Evolutionary conservation across 495 filamentous ascomycete species (phyloP), one percentile per base, ranked within the genome.

Genomic region (Parathielavia hyrcaniae): DNA sequence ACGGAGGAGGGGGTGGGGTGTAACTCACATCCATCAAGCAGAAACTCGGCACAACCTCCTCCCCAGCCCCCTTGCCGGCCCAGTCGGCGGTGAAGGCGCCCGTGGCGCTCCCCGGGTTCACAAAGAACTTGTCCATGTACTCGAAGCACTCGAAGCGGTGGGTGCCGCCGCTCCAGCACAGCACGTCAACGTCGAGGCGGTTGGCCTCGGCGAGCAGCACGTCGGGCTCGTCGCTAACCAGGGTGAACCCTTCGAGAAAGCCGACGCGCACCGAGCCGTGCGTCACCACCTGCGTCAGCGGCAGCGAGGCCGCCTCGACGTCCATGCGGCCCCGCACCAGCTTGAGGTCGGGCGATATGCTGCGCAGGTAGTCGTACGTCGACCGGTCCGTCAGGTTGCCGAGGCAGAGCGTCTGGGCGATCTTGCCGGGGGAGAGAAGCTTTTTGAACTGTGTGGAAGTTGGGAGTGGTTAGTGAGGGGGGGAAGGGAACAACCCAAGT

Each of bases 141-240:
- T 98, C 95, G 67, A 96, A 98, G 32, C 95, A 95, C 76, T 99
- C 93, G 69, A 99, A 99, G 13, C 84, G 80, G 75, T 97, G 92
- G 14, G 92, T 96, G n/a, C 93, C 95, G 44, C 91, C 93, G 35
- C 48, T 49, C 90, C 90, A 99, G 62, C 96, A 84, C 53, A 99
- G 74, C 45, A 99, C 89, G 76, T 99, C 93, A 17, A 97, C 95
- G 67, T 97, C 93, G 77, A 99, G 86, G 71, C 92, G 89, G 60
- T 93, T 86, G 26, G 93, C 93, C 57, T 95, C 90, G 58, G 96
- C 96, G 51, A 99, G 76, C 52, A 99, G 74, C 19, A 88, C 81
- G 71, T 99, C 93, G 20, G 91, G 87, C 71, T 99, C 93, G 59
- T 85, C 90, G 36, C 90, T 90, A 34, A 99, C 87, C 62, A 97